Percentiles rank a stretch among this genome's conserved stretches.
Conservation (phyloP, 2,329 filamentous ascomycete species). For the Cylindrodendrum hubeiense region DNA sequence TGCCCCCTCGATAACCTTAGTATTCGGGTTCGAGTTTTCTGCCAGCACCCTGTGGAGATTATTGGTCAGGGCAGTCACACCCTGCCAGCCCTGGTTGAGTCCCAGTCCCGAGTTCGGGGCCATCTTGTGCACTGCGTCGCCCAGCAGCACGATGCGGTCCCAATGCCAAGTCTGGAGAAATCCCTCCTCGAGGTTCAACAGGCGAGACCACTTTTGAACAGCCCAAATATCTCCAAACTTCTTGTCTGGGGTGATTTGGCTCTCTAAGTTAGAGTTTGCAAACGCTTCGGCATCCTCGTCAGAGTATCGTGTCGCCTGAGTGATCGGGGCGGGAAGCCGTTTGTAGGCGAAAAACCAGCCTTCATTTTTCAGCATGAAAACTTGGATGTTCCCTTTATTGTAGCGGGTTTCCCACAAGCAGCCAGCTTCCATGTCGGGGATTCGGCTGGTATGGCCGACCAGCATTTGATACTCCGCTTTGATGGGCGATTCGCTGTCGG, state of each 20-base stretch:
- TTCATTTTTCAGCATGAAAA: conserved; percentile 7
- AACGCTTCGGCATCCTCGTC: conserved; percentile 12
- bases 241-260: not conserved
- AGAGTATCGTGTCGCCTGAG: not conserved
- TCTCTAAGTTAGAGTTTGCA: not conserved
- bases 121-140: conserved; percentile 36
- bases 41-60: conserved; percentile 16
- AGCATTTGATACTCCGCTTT: conserved; percentile 23
- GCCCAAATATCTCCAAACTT: conserved; percentile 1
- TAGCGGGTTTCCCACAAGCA: conserved; percentile 10
- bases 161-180: conserved; percentile 29
- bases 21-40: not conserved
- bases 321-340: conserved; percentile 3
- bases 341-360: conserved; percentile 5
- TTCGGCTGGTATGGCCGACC: not conserved
- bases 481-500: conserved; percentile 13
- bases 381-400: conserved; percentile 5
- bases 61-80: conserved; percentile 26
- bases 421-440: conserved; percentile 2
- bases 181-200: conserved; percentile 29
- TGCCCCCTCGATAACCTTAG: not conserved
- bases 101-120: conserved; percentile 35
- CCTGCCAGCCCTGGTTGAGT: conserved; percentile 36
- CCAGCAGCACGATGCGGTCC: conserved; percentile 32
- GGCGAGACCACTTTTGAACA: conserved; percentile 1